Evolutionary conservation across 108 stramenopile species (phyloP), one percentile per base, ranked within the genome.

Genomic region (Cafeteria roenbergensis): DNA sequence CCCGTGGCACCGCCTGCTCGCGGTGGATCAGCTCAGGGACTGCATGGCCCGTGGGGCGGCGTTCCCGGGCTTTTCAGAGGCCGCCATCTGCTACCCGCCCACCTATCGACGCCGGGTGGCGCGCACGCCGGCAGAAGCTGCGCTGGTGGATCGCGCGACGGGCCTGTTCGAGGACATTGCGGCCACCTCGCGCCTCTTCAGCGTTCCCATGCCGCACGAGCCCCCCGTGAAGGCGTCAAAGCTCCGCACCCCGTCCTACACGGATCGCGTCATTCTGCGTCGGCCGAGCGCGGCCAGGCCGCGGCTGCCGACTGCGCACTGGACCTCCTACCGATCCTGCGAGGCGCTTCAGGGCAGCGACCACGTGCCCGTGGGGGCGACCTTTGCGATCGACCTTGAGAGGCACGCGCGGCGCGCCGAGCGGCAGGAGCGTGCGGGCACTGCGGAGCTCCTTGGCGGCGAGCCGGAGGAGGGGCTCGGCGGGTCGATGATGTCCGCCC

Each of bases 11-110:
- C 59, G 59, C 34, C 37, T 61, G 59, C n/a, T 61, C 20, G 2
- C 2, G 17, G 22, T 61, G 34, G 59, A 61, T 12, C 20, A 61
- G 59, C 30, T 61, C 17, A 8, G 59, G 59, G 37, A 12, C 24
- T 8, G 2, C 21, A 37, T 61, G 34, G 2, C 17, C 22, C 3
- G 20, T 12, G 34, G 36, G 2, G 22, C 22, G 22, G 20, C n/a
- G 59, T 32, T 61, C 59, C 29, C 30, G 17, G 59, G 59, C 21
- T 61, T 61, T 22, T 8, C 9, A 22, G 59, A 61, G 59, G 59
- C 59, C 2, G 36, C 59, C 20, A 27, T 61, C 22, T 2, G 2
- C 17, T 61, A 29, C 59, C 59, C 59, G 17, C 59, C 59, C 22
- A 32, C 59, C 37, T 61, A 61, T 22, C 17, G 37, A 3, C 22